phyloP scores from a whole-genome alignment of 768 basidiomycete genomes.

The Phylloporus arenicola region DNA sequence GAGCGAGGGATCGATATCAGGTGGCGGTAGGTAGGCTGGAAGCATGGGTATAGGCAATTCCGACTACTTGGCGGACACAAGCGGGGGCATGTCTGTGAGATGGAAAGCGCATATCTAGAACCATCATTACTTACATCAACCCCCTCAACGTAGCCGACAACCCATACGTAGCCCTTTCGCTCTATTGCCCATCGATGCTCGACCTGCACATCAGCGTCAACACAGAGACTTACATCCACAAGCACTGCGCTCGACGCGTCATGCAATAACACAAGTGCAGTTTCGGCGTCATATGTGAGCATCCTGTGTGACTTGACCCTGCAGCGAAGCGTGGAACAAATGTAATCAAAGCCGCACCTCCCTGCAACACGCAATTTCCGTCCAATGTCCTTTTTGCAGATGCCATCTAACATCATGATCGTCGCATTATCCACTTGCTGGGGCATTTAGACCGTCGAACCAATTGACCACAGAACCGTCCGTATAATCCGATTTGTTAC shows the following conservation, averaged over 20 bases:
- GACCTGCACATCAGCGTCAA: slow-evolving; percentile 30
- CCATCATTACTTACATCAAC: slow-evolving; percentile 34
- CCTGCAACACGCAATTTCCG: slow-evolving; percentile 57
- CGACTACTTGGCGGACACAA: slow-evolving; percentile 24
- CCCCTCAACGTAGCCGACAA: slow-evolving; percentile 54
- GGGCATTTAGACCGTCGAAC: slow-evolving; percentile 33
- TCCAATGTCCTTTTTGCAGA: slow-evolving; percentile 38
- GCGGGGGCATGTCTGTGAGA: slow-evolving; percentile 14
- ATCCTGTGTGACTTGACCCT: slow-evolving; percentile 37
- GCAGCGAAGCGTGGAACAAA: slow-evolving; percentile 12
- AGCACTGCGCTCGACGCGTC: slow-evolving; percentile 48
- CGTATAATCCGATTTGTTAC: not conserved
- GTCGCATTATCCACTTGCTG: slow-evolving; percentile 45
- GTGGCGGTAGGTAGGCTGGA: slow-evolving; percentile 37
- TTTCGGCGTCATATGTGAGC: slow-evolving; percentile 48
- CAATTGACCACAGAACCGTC: not conserved
- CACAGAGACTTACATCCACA: slow-evolving; percentile 51
- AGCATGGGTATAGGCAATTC: slow-evolving; percentile 39
- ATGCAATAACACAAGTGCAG: slow-evolving; percentile 44
- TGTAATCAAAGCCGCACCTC: slow-evolving; percentile 37
- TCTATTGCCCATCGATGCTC: slow-evolving; percentile 47
- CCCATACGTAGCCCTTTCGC: slow-evolving; percentile 45
- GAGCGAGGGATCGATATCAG: slow-evolving; percentile 39
- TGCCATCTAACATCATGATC: slow-evolving; percentile 38
- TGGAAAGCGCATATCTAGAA: slow-evolving; percentile 4